Percentiles rank a stretch among this genome's conserved stretches.
Conservation (phyloP, 441 rosid genomes). For the Gossypium aridum region DNA sequence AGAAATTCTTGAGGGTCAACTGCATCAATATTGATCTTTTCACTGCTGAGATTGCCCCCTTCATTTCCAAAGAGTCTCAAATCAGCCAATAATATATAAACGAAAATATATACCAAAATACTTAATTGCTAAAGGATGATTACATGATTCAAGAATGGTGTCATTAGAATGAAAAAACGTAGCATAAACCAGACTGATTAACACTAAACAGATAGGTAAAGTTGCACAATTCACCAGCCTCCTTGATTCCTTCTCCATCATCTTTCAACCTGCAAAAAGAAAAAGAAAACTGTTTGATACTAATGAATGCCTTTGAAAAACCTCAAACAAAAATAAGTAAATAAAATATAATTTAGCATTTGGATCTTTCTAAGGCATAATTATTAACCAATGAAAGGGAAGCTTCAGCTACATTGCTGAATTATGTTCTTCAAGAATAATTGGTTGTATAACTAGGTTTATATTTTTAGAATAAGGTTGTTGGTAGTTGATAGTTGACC, state of each 20-base stretch:
- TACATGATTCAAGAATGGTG: slow-evolving; percentile 10
- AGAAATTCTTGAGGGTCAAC: slow-evolving; percentile 7
- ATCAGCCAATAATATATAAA: not conserved
- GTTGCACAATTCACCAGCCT: slow-evolving; percentile 2
- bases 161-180: slow-evolving; percentile 4
- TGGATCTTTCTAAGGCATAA: not conserved
- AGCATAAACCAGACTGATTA: slow-evolving; percentile 9
- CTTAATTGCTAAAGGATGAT: not conserved
- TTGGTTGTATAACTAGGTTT: not conserved
- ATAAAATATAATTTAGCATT: not conserved
- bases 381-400: not conserved
- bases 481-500: not conserved
- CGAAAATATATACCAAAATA: not conserved
- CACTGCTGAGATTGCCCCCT: slow-evolving; percentile 15
- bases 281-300: not conserved
- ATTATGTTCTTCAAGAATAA: not conserved
- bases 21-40: not conserved
- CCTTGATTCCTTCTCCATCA: slow-evolving; percentile 19
- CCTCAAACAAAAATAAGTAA: not conserved
- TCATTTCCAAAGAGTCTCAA: not conserved
- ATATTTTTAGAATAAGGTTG: not conserved
- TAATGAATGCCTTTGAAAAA: not conserved
- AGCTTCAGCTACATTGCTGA: not conserved
- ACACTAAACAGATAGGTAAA: slow-evolving; percentile 15
- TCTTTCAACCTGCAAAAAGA: not conserved